phyloP scores from a whole-genome alignment of 257 asterid genomes.

The Pogostemon cablin region DNA sequence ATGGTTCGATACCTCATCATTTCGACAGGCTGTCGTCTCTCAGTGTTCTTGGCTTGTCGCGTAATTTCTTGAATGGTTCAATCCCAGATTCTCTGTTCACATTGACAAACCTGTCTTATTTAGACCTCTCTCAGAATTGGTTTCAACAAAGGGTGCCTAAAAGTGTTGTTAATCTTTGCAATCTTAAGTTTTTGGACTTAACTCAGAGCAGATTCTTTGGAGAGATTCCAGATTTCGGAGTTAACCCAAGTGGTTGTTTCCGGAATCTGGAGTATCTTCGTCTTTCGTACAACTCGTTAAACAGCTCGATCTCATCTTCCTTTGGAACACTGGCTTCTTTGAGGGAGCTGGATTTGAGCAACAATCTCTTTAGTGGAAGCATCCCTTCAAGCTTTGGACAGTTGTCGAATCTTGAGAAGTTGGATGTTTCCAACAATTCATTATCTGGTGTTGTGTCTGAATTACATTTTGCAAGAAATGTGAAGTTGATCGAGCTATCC shows the following conservation, averaged over 20 bases:
- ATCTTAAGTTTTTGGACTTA: slow-evolving; percentile 30
- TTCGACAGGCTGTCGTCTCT: slow-evolving; percentile 18
- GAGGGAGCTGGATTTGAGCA: slow-evolving; percentile 31
- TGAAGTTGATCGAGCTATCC: slow-evolving; percentile 25
- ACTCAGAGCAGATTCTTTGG: slow-evolving; percentile 17
- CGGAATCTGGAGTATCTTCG: slow-evolving; percentile 26
- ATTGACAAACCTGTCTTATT: slow-evolving; percentile 26
- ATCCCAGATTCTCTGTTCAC: slow-evolving; percentile 30
- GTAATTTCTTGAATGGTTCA: slow-evolving; percentile 30
- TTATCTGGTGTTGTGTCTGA: slow-evolving; percentile 28
- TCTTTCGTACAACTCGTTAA: slow-evolving; percentile 21
- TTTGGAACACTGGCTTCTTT: slow-evolving; percentile 23
- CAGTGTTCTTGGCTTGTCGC: slow-evolving; percentile 18
- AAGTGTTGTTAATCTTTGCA: slow-evolving; percentile 28
- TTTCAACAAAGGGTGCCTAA: slow-evolving; percentile 18
- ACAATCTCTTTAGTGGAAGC: slow-evolving; percentile 22
- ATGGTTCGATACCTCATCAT: slow-evolving; percentile 24
- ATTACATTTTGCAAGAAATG: slow-evolving; percentile 22
- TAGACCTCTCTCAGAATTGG: slow-evolving; percentile 29
- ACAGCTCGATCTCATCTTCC: slow-evolving; percentile 23
- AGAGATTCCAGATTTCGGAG: slow-evolving; percentile 27
- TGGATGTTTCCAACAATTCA: slow-evolving; percentile 34
- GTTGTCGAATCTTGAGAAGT: slow-evolving; percentile 23
- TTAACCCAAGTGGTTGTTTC: slow-evolving; percentile 7
- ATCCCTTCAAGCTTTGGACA: slow-evolving; percentile 34